Base-by-base conservation (phyloP, 2,329 filamentous ascomycete species). In the Botrytis hyacinthi region DNA sequence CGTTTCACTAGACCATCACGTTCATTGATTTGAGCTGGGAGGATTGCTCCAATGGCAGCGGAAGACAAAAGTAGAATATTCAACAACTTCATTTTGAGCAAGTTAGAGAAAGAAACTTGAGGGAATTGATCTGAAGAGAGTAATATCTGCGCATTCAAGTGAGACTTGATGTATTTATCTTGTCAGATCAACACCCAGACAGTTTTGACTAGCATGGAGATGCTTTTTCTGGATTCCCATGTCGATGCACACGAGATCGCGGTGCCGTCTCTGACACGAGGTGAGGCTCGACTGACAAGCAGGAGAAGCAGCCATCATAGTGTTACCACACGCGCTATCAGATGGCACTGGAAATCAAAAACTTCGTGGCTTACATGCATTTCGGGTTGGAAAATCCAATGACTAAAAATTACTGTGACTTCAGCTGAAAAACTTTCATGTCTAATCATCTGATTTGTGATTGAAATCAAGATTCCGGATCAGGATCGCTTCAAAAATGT, bases 41-140 rank as follows among this genome's bases (percentile, higher is more conserved):
- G 37, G 12, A 73, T 60, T 12, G 63, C 44, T 48, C 63, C 71
- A 60, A 51, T 29, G 29, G 60, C 54, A 42, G 68, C 20, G 18
- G 71, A 68, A 69, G 71, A 61, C 16, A 73, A 57, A 32, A 73
- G 26, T 51, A 73, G 26, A 69, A 73, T 51, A 69, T 73, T 69
- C 26, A 60, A 69, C 8, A 73, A 42, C 71, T 69, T 73, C 71
- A 73, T 73, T n/a, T 42, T 69, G 71, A 73, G 71, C 63, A 69
- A 69, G 40, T 60, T 73, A 29, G 63, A 73, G 63, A 67, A 69
- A 60, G 66, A 72, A 69, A 69, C 22, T 44, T 68, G 46, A 46
- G 48, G 22, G 32, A 69, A 57, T 35, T 73, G 71, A 67, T 72
- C 71, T 69, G 40, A 60, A 72, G 71, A 73, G 51, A 69, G 71